Base-by-base conservation (phyloP, 2,329 filamentous ascomycete species). In the Sporothrix euskadiensis region DNA sequence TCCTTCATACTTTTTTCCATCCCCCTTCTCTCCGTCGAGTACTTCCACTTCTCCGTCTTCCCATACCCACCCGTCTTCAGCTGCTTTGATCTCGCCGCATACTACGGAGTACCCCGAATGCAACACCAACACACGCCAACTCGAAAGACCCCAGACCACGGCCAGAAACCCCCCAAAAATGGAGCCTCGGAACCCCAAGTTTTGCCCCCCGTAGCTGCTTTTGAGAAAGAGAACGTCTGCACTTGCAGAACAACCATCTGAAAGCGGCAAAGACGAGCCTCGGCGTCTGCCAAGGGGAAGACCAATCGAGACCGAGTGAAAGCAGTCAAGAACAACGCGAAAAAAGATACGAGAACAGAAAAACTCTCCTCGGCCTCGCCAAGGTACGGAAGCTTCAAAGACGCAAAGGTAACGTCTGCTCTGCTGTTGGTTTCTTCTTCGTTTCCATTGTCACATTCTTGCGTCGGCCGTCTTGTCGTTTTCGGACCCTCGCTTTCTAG, bases 101-200 rank as follows among this genome's bases (percentile, higher is more conserved):
- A 19, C 35, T 41, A 63, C n/a, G n/a, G n/a, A n/a, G n/a, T n/a
- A n/a, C 59, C 39, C 61, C 35, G 61, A 47, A 66, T 9, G 22
- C 59, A 65, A 65, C 35, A 4, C 59, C 41, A 47, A 47, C 41
- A 41, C 39, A 41, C 39, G 39, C 10, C 41, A 14, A 47, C 26
- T 26, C 26, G 8, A 14, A 47, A 4, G 3, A 26, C 52, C 52
- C n/a, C n/a, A 56, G n/a, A 56, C 52, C 52, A 56, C 26, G 5
- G 22, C 10, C 2, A 26, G 44, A 49, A 49, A 26, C 26, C 22
- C 12, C 41, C 35, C 35, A 68, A 12, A 32, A 68, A 68, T 68
- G 44, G 44, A 68, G 65, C 65, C 65, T 68, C 65, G 65, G 65
- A 68, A 52, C 44, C 39, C 61, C 61, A 66, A 66, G 39, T 47